These are phyloP conservation scores for Albatrellus ellisii DNA, from an alignment of 768 basidiomycete genomes.

Conservation along the genomic window DNA sequence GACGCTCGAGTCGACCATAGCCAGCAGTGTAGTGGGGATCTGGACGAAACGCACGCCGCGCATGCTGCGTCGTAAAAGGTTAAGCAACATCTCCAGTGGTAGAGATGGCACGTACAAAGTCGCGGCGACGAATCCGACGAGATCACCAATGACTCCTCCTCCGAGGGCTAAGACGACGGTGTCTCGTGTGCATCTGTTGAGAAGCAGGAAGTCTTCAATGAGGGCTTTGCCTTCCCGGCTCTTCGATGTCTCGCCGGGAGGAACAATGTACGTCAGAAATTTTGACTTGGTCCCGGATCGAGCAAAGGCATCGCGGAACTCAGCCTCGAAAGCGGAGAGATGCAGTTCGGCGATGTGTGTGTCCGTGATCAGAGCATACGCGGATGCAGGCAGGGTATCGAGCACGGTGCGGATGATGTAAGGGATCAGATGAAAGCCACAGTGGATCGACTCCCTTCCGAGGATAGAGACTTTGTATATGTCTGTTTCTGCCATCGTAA, in stretches of 20 bases:
- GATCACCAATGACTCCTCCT: constrained; percentile 94
- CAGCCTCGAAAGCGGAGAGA: constrained; percentile 50
- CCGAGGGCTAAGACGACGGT: constrained; percentile 90
- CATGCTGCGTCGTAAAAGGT: constrained; percentile 48
- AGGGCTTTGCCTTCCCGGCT: constrained; percentile 82
- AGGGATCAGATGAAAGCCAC: constrained; percentile 32
- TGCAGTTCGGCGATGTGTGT: constrained; percentile 77
- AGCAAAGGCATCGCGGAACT: constrained; percentile 39
- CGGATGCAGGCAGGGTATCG: constrained; percentile 56
- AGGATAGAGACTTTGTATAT: constrained; percentile 33
- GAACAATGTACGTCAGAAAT: constrained; percentile 66
- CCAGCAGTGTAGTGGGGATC: constrained; percentile 90
- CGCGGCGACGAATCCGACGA: constrained; percentile 92
- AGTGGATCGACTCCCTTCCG: constrained; percentile 34
- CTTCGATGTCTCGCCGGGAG: constrained; percentile 91
- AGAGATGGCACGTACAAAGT: constrained; percentile 61
- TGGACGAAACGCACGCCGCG: constrained; percentile 92
- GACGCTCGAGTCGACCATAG: constrained; percentile 97
- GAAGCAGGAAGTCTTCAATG: constrained; percentile 86
- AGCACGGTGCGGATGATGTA: constrained; percentile 75
- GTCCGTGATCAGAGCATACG: constrained; percentile 90
- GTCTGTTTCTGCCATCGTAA: constrained; percentile 17
- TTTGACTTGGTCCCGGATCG: constrained; percentile 27
- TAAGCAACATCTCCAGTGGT: background rate
- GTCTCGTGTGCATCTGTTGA: constrained; percentile 83